phyloP scores from a whole-genome alignment of 2,329 filamentous ascomycete genomes.

The Xylariomycetidae sp. region DNA sequence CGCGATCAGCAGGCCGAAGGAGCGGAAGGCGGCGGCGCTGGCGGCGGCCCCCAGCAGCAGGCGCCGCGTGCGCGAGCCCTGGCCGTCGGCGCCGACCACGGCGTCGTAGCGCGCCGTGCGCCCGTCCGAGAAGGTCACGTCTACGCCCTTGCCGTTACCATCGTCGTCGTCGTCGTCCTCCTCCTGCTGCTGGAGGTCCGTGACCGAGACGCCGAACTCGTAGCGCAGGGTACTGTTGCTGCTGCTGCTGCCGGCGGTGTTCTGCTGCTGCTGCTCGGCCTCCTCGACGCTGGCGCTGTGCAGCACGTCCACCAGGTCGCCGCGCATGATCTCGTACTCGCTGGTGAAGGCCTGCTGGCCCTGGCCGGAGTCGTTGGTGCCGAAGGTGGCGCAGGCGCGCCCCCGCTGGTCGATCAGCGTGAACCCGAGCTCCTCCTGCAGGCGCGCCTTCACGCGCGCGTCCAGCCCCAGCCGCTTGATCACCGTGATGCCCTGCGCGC shows the following conservation, averaged over 20 bases:
- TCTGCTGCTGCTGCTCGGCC: slow-evolving; percentile 8
- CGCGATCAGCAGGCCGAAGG: slow-evolving; percentile 25
- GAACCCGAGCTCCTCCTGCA: slow-evolving; percentile 40
- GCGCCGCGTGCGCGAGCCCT: slow-evolving; percentile 37
- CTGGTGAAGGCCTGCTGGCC: slow-evolving; percentile 38
- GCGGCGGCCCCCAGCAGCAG: slow-evolving; percentile 24
- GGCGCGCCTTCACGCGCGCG: slow-evolving; percentile 24
- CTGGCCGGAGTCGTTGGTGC: slow-evolving; percentile 30
- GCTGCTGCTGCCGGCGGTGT: background rate
- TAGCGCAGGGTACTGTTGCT: slow-evolving; percentile 18
- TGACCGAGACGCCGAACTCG: slow-evolving; percentile 24
- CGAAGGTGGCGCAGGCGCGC: slow-evolving; percentile 30
- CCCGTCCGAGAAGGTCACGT: slow-evolving; percentile 36
- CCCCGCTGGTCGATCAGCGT: slow-evolving; percentile 35
- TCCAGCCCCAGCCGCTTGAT: slow-evolving; percentile 33
- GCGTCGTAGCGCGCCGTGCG: slow-evolving; percentile 37
- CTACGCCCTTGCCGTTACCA: slow-evolving; percentile 16
- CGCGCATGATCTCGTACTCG: slow-evolving; percentile 54
- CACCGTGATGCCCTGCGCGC: slow-evolving; percentile 32
- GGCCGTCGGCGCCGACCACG: slow-evolving; percentile 47
- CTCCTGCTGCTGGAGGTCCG: slow-evolving; percentile 18
- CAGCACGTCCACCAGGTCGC: slow-evolving; percentile 42
- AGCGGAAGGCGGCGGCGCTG: slow-evolving; percentile 17
- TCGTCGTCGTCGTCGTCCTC: no score
- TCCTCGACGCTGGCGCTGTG: slow-evolving; percentile 31